Base-by-base conservation (phyloP, 306 rosid genomes). In the Heteromeles arbutifolia region DNA sequence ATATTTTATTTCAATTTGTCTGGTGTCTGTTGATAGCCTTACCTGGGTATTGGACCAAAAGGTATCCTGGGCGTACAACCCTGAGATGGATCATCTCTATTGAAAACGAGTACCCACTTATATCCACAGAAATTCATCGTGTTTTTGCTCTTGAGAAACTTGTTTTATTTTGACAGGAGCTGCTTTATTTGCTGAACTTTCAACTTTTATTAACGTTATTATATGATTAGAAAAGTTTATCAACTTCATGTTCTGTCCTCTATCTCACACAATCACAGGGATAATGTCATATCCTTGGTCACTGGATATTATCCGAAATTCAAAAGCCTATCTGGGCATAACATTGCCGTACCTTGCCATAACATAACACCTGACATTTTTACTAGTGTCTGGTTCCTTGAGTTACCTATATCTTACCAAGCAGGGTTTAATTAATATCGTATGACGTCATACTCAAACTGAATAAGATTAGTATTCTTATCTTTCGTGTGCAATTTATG, bases 71-170 rank as follows among this genome's bases (percentile, higher is more conserved):
- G 37, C 9, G 13, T 13, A 26, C 21, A 61, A 31, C 24, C 41
- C 44, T 8, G 34, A 43, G 24, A 64, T 31, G 68, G 68, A 31
- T 64, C 41, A 31, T 64, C 13, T 64, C 44, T 32, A 48, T 15
- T 48, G 24, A 29, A 11, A 64, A 31, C 22, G 3, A 32, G 18
- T 19, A 65, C 28, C 10, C 2, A 15, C 50, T 65, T 4, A 9
- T 65, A 65, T 65, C 50, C 69, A 28, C 18, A 31, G 43, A 50
- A 22, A 13, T 87, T 67, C 70, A 59, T 77, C 73, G 66, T 80
- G 76, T 65, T 21, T 37, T 73, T 44, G 52, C 8, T 58, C 63
- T n/a, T 22, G 52, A 21, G n/a, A 29, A 26, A 26, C 63, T 57
- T 57, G 24, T 57, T 57, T 57, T 24, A 57, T 57, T 57, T 57